A percentile compares a stretch with the other conserved stretches of the same genome.
Evolutionary conservation across 495 filamentous ascomycete genomes (phyloP).

Genomic region (Aspergillus haitiensis): DNA sequence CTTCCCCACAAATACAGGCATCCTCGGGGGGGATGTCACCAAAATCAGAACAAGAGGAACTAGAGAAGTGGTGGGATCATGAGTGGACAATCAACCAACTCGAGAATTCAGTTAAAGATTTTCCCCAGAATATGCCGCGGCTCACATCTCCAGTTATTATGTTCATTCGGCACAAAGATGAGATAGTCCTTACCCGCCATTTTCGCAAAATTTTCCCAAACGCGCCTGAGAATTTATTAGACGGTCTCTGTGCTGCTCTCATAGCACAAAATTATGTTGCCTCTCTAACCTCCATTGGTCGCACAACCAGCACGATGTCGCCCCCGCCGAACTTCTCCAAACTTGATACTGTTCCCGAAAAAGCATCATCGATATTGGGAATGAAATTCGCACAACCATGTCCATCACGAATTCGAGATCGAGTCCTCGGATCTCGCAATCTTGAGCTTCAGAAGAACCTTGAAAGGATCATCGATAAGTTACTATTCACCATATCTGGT

Average conservation of each 20-base stretch:
- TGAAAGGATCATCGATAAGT: constrained; percentile 43
- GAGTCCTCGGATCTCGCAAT: constrained; percentile 34
- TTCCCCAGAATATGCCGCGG: constrained; percentile 44
- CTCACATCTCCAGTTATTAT: constrained; percentile 50
- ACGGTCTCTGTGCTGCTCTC: constrained; percentile 64
- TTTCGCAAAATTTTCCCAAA: constrained; percentile 60
- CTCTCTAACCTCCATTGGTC: constrained; percentile 34
- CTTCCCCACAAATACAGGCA: constrained; percentile 20
- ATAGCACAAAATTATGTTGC: constrained; percentile 63
- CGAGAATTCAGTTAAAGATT: constrained; percentile 44
- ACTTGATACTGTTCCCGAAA: constrained; percentile 40
- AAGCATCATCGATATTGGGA: constrained; percentile 38
- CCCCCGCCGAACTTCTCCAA: constrained; percentile 26
- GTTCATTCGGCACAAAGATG: constrained; percentile 41
- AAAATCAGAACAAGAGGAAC: constrained; percentile 32
- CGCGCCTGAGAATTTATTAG: constrained; percentile 55
- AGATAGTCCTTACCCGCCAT: constrained; percentile 40
- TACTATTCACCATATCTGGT: constrained; percentile 43
- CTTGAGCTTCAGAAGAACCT: constrained; percentile 37
- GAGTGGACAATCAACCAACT: constrained; percentile 50
- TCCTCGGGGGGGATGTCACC: constrained; percentile 33
- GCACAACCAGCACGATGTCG: constrained; percentile 26
- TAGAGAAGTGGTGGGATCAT: constrained; percentile 44
- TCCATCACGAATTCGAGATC: constrained; percentile 35
- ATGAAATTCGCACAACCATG: constrained; percentile 35